These are phyloP conservation scores for Malassezia slooffiae DNA, from an alignment of 1,284 basidiomycete genomes.

Conservation along the genomic window DNA sequence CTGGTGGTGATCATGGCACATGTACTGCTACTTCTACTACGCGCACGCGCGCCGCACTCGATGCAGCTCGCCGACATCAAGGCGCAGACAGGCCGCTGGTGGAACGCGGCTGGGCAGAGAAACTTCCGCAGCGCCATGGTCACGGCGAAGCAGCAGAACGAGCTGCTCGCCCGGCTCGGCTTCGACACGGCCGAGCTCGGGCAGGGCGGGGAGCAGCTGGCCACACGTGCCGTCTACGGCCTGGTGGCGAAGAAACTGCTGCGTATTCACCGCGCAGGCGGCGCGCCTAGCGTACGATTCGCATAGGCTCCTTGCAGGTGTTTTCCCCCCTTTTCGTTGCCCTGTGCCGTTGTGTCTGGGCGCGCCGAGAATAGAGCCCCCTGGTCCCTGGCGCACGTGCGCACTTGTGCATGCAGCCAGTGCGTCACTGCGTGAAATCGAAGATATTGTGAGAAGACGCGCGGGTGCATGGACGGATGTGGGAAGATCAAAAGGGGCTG, in stretches of 20 bases:
- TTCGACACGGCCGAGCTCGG: slow-evolving; percentile 23
- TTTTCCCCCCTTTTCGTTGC: no score
- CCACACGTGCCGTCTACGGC: slow-evolving; percentile 37
- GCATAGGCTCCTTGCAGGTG: no score
- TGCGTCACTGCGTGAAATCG: no score
- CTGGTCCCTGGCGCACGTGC: no score
- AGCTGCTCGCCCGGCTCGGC: slow-evolving; percentile 14
- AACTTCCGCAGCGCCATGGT: not conserved
- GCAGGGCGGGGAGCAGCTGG: slow-evolving; percentile 20
- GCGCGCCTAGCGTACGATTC: slow-evolving; percentile 11
- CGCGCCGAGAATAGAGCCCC: no score
- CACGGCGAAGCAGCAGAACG: slow-evolving; percentile 13
- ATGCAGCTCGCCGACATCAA: slow-evolving; percentile 35
- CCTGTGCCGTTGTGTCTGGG: no score
- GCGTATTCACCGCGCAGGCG: slow-evolving; percentile 15
- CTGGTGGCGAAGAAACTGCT: slow-evolving; percentile 40
- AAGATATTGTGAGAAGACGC: no score
- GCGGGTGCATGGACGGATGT: no score
- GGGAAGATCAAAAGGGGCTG: no score
- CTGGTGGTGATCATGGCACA: slow-evolving; percentile 28
- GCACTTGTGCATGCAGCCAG: no score
- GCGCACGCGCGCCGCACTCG: slow-evolving; percentile 20
- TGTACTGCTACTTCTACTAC: slow-evolving; percentile 31
- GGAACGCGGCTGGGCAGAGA: slow-evolving; percentile 22
- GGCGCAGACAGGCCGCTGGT: slow-evolving; percentile 25